These are phyloP conservation scores for Suhomyces guaymorum DNA, from an alignment of 1,139 yeast species.

Conservation along the genomic window DNA sequence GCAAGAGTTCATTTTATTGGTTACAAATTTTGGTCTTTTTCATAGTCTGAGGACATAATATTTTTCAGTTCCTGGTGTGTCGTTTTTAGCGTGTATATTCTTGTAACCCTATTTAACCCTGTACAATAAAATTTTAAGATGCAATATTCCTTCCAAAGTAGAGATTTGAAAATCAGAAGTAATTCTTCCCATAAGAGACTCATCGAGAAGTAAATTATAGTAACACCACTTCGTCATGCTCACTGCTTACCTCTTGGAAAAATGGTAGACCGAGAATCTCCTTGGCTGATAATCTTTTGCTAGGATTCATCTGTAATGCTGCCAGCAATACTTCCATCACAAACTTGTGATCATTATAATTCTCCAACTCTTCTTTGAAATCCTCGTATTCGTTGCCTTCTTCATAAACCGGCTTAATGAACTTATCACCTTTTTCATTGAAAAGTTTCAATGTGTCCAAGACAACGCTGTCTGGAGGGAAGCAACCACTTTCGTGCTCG, in stretches of 20 bases:
- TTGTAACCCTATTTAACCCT: constrained; percentile 13
- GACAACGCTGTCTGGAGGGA: constrained; percentile 43
- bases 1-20: constrained; percentile 1
- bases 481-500: constrained; percentile 37
- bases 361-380: constrained; percentile 24
- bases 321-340: constrained; percentile 56
- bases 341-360: constrained; percentile 41
- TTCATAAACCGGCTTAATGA: constrained; percentile 25
- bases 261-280: constrained; percentile 58
- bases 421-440: constrained; percentile 27
- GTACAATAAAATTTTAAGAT: constrained; percentile 8
- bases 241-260: constrained; percentile 42
- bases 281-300: constrained; percentile 54
- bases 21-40: not conserved
- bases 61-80: constrained; percentile 9
- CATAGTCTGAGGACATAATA: too few species aligned
- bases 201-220: too few species aligned
- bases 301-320: constrained; percentile 59
- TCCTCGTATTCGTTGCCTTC: constrained; percentile 17
- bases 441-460: constrained; percentile 39
- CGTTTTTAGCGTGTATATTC: constrained; percentile 11
- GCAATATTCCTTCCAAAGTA: too few species aligned
- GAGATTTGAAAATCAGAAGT: too few species aligned
- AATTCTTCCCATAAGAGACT: too few species aligned
- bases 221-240: constrained; percentile 42